These are phyloP conservation scores for Pichia sp. DNA, from an alignment of 1,139 yeast genomes.

Conservation along the genomic window DNA sequence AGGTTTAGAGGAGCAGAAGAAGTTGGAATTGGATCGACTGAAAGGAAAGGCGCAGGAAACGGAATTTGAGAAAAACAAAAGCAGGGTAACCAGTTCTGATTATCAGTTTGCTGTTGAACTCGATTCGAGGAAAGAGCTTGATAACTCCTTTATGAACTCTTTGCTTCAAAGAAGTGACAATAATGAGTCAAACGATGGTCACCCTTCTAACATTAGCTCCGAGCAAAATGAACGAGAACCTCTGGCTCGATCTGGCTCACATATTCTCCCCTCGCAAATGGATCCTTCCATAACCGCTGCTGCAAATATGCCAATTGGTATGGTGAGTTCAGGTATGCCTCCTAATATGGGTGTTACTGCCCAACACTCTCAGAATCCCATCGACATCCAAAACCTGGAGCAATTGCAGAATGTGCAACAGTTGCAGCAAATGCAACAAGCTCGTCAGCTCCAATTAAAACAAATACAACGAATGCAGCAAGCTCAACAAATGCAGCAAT, in stretches of 20 bases:
- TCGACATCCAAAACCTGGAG: not conserved
- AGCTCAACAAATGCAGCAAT: conserved; percentile 3
- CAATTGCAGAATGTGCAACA: conserved; percentile 3
- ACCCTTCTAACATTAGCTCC: not conserved
- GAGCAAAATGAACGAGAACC: no score
- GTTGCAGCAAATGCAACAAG: conserved; percentile 2
- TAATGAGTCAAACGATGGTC: no score
- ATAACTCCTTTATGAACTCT: conserved; percentile 10
- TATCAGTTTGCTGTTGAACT: conserved; percentile 10
- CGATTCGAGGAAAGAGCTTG: conserved; percentile 7
- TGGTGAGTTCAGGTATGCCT: no score
- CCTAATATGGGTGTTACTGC: not conserved
- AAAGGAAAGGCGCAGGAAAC: not conserved
- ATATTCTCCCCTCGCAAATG: conserved; percentile 5
- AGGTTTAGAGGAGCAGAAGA: conserved; percentile 2
- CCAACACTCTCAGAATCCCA: not conserved
- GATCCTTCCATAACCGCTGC: not conserved
- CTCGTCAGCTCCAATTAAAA: conserved; percentile 4
- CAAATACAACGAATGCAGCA: conserved; percentile 5
- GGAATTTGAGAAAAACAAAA: not conserved
- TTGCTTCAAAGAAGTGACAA: conserved; percentile 5
- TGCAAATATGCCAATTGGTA: not conserved
- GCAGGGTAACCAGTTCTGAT: conserved; percentile 3
- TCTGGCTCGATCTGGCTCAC: not conserved
- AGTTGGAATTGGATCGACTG: not conserved